Percentiles rank a stretch among this genome's conserved stretches.
phyloP scores from a whole-genome alignment of 108 stramenopile genomes.

The Cyclostephanos tholiformis region DNA sequence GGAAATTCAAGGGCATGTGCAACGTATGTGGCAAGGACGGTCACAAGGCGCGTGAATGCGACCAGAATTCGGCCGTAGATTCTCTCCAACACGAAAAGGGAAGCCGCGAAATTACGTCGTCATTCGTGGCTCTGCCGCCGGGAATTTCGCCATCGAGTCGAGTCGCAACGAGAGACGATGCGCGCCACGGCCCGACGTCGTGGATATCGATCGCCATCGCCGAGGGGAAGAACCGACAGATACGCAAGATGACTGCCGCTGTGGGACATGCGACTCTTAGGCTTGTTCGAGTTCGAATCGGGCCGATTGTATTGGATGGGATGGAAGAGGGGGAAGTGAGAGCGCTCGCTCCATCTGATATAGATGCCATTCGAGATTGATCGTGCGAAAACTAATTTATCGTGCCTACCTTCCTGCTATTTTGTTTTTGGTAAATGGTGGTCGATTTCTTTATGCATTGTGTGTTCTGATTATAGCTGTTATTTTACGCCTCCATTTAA shows the following conservation, averaged over 20 bases:
- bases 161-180: background rate
- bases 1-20: constrained; percentile 30
- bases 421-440: too few relatives aligned
- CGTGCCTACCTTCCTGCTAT: too few relatives aligned
- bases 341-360: constrained; percentile 10
- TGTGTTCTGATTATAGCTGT: too few relatives aligned
- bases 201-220: constrained; percentile 68
- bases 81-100: background rate
- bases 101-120: background rate
- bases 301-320: constrained; percentile 28
- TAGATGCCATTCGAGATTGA: constrained; percentile 1
- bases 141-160: constrained; percentile 24
- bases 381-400: too few relatives aligned
- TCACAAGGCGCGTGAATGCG: constrained; percentile 26
- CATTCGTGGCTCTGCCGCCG: constrained; percentile 14
- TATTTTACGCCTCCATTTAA: too few relatives aligned
- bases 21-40: constrained; percentile 23
- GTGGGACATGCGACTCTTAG: constrained; percentile 33
- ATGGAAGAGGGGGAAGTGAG: constrained; percentile 30
- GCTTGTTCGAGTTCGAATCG: constrained; percentile 31
- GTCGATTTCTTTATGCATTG: too few relatives aligned
- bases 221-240: constrained; percentile 74
- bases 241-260: constrained; percentile 60
- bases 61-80: background rate
- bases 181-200: constrained; percentile 6